Percentiles rank a stretch among this genome's conserved stretches.
phyloP scores from a whole-genome alignment of 2,329 filamentous ascomycete species.

The Blastomyces gilchristii region DNA sequence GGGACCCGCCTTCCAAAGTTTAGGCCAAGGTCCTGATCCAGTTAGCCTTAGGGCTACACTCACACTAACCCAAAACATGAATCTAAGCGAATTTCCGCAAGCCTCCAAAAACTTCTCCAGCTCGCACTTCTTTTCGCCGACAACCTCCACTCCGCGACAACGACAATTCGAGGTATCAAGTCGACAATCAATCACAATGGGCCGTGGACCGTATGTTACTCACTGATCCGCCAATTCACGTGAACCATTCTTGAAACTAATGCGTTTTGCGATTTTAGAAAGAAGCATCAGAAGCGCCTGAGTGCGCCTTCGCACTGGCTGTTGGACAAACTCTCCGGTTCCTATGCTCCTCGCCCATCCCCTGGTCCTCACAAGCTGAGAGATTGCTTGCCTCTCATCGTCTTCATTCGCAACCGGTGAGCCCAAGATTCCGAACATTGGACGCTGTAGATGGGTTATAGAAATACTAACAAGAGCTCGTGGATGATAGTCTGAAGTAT shows the following conservation, averaged over 20 bases:
- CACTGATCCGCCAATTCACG: not conserved
- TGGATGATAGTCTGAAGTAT: constrained; percentile 78
- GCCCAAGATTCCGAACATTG: constrained; percentile 13
- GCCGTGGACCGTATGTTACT: constrained; percentile 48
- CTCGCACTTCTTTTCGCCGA: not conserved
- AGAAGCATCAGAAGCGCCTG: constrained; percentile 99
- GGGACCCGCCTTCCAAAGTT: no score
- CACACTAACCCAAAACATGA: not conserved
- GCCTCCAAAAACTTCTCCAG: not conserved
- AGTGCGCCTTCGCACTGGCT: constrained; percentile 99
- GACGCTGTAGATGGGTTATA: not conserved
- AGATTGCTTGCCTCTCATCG: constrained; percentile 96
- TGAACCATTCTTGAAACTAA: not conserved
- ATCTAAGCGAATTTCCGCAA: constrained; percentile 4
- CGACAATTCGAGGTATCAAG: constrained; percentile 14
- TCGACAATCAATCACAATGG: constrained; percentile 39
- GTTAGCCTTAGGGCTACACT: not conserved
- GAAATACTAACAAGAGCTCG: constrained; percentile 13
- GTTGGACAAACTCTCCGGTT: constrained; percentile 97
- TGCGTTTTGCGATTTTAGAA: constrained; percentile 44
- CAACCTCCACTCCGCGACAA: constrained; percentile 13
- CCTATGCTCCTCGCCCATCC: constrained; percentile 60
- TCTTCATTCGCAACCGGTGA: constrained; percentile 78
- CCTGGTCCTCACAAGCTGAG: constrained; percentile 97
- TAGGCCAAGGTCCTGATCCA: not conserved